Percentiles rank a stretch among this genome's conserved stretches.
These are phyloP conservation scores for Fistulifera pelliculosa DNA, from an alignment of 108 stramenopile species.

Conservation along the genomic window DNA sequence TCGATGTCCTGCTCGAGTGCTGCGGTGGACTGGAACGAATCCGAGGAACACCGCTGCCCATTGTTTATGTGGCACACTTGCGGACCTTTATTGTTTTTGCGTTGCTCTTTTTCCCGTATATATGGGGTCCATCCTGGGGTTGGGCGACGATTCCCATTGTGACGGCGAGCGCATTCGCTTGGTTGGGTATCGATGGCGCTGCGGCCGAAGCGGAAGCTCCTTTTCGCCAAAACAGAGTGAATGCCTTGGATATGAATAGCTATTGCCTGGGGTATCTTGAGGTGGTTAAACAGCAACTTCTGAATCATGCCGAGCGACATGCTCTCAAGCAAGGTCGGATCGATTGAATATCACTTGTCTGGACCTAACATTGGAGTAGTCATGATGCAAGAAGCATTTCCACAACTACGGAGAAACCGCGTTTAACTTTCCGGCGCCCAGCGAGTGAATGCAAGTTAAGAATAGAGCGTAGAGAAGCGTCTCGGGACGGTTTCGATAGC, in stretches of 20 bases:
- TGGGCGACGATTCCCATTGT: constrained; percentile 23
- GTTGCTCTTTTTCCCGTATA: constrained; percentile 25
- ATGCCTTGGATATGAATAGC: constrained; percentile 37
- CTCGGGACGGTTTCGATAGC: too few species aligned
- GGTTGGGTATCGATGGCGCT: constrained; percentile 31
- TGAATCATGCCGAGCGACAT: constrained; percentile 9
- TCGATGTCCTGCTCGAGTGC: constrained; percentile 23
- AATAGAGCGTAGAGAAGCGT: too few species aligned
- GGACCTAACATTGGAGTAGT: not conserved
- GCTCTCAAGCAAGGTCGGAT: constrained; percentile 19
- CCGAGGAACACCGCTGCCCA: constrained; percentile 56
- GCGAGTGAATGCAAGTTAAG: too few species aligned
- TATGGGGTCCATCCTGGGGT: constrained; percentile 14
- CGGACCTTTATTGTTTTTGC: constrained; percentile 57
- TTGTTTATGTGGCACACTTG: constrained; percentile 61
- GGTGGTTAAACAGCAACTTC: too few species aligned
- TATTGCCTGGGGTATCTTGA: constrained; percentile 18
- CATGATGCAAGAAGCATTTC: too few species aligned
- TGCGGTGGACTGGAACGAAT: constrained; percentile 74
- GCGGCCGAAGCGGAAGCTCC: constrained; percentile 31
- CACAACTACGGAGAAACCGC: too few species aligned
- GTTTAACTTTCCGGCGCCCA: too few species aligned
- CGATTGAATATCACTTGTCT: constrained; percentile 7
- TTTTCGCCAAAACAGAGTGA: constrained; percentile 22
- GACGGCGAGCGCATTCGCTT: constrained; percentile 16